Conservation (phyloP, 2,329 filamentous ascomycete genomes). For the Achaetomium macrosporum region DNA sequence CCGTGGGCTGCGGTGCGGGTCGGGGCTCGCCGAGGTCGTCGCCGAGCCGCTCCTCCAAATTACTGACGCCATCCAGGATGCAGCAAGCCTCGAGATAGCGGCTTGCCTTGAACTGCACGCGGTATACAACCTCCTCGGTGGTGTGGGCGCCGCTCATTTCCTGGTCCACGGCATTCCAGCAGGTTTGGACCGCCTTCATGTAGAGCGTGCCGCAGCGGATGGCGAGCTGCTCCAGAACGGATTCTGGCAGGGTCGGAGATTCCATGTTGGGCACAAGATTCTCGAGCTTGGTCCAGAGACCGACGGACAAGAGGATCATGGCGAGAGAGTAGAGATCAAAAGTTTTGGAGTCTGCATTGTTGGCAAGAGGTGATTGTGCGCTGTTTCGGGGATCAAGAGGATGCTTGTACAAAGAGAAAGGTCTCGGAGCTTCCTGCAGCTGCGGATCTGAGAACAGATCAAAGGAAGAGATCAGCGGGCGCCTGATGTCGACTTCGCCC, state of each 20-base stretch:
- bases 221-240: slow-evolving; percentile 56
- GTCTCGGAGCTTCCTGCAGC: slow-evolving; percentile 29
- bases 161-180: slow-evolving; percentile 64
- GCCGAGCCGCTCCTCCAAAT: slow-evolving; percentile 47
- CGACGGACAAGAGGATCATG: slow-evolving; percentile 67
- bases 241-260: slow-evolving; percentile 51
- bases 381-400: slow-evolving; percentile 54
- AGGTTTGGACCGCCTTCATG: slow-evolving; percentile 67
- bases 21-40: slow-evolving; percentile 38
- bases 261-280: slow-evolving; percentile 42
- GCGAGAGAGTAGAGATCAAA: slow-evolving; percentile 69
- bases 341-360: slow-evolving; percentile 50
- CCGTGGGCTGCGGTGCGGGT: slow-evolving; percentile 13
- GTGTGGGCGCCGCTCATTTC: slow-evolving; percentile 43
- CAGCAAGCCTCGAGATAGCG: slow-evolving; percentile 58
- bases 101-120: slow-evolving; percentile 49
- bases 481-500: slow-evolving; percentile 55
- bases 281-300: slow-evolving; percentile 65
- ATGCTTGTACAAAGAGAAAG: slow-evolving; percentile 55
- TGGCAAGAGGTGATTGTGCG: slow-evolving; percentile 41
- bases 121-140: slow-evolving; percentile 47
- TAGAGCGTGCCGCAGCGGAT: slow-evolving; percentile 68
- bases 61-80: slow-evolving; percentile 54
- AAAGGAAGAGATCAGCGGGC: slow-evolving; percentile 66
- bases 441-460: slow-evolving; percentile 60